Conservation (phyloP, 2,329 filamentous ascomycete genomes). For the Elsinoe ampelina region DNA sequence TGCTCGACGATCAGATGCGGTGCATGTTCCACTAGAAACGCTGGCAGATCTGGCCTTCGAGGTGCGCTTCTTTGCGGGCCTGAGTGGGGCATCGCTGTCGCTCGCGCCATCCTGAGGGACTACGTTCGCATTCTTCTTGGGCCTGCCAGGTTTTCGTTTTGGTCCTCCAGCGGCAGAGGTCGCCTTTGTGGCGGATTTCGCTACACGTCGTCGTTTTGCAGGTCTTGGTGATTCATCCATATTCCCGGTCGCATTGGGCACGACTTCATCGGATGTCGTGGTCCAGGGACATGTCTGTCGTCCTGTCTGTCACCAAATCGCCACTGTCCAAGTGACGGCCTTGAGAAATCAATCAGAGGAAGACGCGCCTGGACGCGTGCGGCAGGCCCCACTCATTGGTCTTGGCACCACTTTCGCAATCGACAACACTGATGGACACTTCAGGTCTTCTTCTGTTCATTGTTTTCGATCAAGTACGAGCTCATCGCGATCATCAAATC, state of each 20-base stretch:
- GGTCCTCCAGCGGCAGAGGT: conserved; percentile 18
- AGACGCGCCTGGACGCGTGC: conserved; percentile 6
- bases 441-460: neutral
- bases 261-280: neutral
- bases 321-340: neutral
- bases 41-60: neutral
- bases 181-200: conserved; percentile 15
- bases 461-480: neutral
- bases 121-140: conserved; percentile 2
- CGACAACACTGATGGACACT: conserved; percentile 4
- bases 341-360: neutral
- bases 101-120: neutral
- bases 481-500: neutral
- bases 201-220: conserved; percentile 21
- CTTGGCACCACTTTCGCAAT: neutral
- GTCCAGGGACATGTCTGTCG: neutral
- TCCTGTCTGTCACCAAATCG: neutral
- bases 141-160: neutral
- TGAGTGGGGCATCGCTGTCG: conserved; percentile 7
- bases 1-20: conserved; percentile 10
- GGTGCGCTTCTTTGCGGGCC: neutral
- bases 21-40: neutral
- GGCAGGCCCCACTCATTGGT: neutral
- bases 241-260: neutral
- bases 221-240: conserved; percentile 25